Conservation (phyloP, 192 early-diverging fungal genomes). For the Spizellomyces punctatus region DNA sequence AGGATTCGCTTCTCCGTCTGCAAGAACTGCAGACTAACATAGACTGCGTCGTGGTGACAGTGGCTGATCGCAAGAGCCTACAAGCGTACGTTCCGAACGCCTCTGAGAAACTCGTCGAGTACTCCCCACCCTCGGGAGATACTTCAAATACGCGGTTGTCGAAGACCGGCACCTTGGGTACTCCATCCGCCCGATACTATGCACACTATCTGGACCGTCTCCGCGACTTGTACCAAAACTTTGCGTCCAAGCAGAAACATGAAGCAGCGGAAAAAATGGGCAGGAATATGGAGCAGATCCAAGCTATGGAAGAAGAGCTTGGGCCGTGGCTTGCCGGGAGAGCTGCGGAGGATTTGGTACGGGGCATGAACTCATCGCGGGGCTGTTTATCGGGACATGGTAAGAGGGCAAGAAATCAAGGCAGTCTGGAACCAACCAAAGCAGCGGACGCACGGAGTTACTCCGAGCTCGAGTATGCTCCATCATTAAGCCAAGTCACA, state of each 20-base stretch:
- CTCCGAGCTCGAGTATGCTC: slow-evolving; percentile 1
- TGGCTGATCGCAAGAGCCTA: slow-evolving; percentile 29
- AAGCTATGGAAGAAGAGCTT: slow-evolving; percentile 18
- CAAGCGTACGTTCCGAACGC: slow-evolving; percentile 31
- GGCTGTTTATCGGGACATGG: too few species aligned
- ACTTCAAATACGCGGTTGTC: not conserved
- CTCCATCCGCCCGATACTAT: slow-evolving; percentile 7
- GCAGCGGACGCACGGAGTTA: not conserved
- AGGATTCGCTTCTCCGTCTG: slow-evolving; percentile 23
- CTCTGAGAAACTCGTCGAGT: slow-evolving; percentile 42
- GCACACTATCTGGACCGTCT: slow-evolving; percentile 7
- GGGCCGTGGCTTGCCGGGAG: slow-evolving; percentile 34
- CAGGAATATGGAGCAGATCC: slow-evolving; percentile 16
- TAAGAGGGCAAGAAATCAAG: not conserved
- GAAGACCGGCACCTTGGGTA: not conserved
- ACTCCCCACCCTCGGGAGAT: slow-evolving; percentile 3
- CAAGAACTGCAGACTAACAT: slow-evolving; percentile 37
- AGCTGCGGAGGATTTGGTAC: slow-evolving; percentile 15
- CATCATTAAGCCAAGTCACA: slow-evolving; percentile 15
- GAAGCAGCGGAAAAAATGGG: slow-evolving; percentile 12
- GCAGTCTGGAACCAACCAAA: not conserved
- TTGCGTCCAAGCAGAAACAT: not conserved
- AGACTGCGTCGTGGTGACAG: slow-evolving; percentile 42
- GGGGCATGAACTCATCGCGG: not conserved
- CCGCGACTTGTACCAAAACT: not conserved